A percentile compares a stretch with the other conserved stretches of the same genome.
These are phyloP conservation scores for Lantana camara DNA, from an alignment of 257 asterid genomes.

Conservation along the genomic window DNA sequence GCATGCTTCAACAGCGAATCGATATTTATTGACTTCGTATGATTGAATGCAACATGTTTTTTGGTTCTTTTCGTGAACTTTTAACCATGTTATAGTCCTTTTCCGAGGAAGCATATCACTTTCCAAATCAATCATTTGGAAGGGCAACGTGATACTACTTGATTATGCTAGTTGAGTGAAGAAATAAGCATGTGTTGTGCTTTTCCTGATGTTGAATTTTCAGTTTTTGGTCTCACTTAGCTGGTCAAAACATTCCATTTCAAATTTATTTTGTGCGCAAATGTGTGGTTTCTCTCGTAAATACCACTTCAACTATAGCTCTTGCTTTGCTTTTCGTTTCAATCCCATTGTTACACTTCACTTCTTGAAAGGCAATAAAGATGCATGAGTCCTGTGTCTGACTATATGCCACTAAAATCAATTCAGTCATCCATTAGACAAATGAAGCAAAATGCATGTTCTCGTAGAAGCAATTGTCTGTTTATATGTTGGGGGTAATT, in stretches of 20 bases:
- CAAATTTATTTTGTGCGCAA: not conserved
- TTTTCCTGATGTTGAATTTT: not conserved
- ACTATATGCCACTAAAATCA: not conserved
- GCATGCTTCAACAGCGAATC: no score
- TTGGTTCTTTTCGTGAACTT: not conserved
- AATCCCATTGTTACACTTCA: not conserved
- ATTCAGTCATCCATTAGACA: not conserved
- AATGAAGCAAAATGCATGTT: not conserved
- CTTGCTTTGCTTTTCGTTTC: not conserved
- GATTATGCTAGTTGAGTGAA: slow-evolving; percentile 11
- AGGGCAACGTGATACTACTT: not conserved
- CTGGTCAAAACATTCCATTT: not conserved
- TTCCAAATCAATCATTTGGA: not conserved
- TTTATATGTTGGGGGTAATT: not conserved
- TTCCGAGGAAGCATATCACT: not conserved
- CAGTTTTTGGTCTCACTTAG: not conserved
- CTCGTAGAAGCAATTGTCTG: not conserved
- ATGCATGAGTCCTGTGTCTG: not conserved
- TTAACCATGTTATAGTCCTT: not conserved
- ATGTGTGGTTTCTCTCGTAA: not conserved
- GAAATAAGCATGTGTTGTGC: not conserved
- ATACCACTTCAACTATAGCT: not conserved
- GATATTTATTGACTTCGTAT: no score
- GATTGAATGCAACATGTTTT: no score
- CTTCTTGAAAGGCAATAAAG: not conserved